These are phyloP conservation scores for Rhizophagus clarus DNA, from an alignment of 192 early-diverging fungal genomes.

Conservation along the genomic window DNA sequence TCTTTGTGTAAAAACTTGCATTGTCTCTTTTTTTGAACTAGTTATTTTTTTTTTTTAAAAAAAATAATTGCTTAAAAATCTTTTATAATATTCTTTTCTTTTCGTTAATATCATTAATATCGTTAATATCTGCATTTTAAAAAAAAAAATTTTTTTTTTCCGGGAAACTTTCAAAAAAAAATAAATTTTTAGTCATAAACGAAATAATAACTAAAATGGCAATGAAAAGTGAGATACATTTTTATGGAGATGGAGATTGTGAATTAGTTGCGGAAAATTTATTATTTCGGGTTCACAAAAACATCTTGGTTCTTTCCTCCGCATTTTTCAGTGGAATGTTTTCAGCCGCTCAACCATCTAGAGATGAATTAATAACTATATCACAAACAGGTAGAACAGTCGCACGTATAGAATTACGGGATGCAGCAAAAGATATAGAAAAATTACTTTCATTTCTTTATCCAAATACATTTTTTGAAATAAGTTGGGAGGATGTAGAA, in stretches of 20 bases:
- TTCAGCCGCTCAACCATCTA: constrained; percentile 1
- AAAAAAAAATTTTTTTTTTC: no score
- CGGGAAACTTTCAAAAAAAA: no score
- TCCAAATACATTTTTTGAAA: constrained; percentile 32
- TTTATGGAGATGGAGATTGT: constrained; percentile 30
- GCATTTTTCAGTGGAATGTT: constrained; percentile 15
- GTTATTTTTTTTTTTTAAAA: neutral
- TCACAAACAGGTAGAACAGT: neutral
- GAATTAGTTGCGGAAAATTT: constrained; percentile 23
- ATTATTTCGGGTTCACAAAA: constrained; percentile 29
- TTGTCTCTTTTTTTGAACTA: constrained; percentile 1
- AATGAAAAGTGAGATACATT: constrained; percentile 13
- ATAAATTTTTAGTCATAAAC: no score
- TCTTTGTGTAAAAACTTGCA: neutral
- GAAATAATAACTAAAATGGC: neutral
- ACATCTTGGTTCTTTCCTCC: constrained; percentile 12
- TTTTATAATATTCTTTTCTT: neutral
- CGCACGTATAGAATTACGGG: neutral
- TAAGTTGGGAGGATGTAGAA: constrained; percentile 21
- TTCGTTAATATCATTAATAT: neutral
- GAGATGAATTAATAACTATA: constrained; percentile 3
- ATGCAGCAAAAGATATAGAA: constrained; percentile 18
- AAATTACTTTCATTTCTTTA: constrained; percentile 29
- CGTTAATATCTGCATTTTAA: no score
- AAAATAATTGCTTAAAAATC: no score